Evolutionary conservation across 1,284 basidiomycete species (phyloP), one percentile per base, ranked within the genome.

Genomic region (Ceratobasidium sp.): DNA sequence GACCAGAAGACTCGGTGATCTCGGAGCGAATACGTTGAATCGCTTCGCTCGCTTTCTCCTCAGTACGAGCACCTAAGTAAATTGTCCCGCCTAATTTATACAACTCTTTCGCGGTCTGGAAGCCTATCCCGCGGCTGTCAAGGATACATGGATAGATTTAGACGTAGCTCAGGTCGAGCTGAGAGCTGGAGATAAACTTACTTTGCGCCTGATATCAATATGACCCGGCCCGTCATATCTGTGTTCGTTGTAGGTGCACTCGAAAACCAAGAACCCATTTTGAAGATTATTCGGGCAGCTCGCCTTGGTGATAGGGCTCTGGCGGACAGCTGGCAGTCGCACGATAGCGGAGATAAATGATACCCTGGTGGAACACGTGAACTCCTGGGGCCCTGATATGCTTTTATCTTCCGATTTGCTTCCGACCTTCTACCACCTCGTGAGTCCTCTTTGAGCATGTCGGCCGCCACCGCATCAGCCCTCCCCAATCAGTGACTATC

Each of bases 51-150:
- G 67, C 58, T 46, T 49, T 59, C 2, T 13, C 28, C 43, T 71
- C 67, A 8, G 35, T 16, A 4, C 67, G 52, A 21, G 50, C 49
- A 26, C 55, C 67, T 21, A 71, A 14, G 38, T 71, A 71, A 8
- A 71, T 54, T 21, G 44, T 71, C 4, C 54, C 67, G 16, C 67
- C 67, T 21, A 49, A n/a, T 30, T 59, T 35, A 11, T 57, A 57
- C 23, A 71, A 54, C 26, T 71, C 54, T 41, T 49, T 57, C 3
- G 67, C 55, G 2, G 67, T 71, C n/a, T 59, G 32, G 26, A 47
- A 21, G 1, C 67, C 67, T 23, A 71, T 49, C 7, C 67, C 67
- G 9, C 59, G 59, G 9, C 59, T 62, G 13, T 28, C 50, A 28
- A 54, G 26, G 11, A 9, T 32, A 26, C n/a, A n/a, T n/a, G 35